Base-by-base conservation (phyloP, 768 basidiomycete species). In the Boletus rex-veris region DNA sequence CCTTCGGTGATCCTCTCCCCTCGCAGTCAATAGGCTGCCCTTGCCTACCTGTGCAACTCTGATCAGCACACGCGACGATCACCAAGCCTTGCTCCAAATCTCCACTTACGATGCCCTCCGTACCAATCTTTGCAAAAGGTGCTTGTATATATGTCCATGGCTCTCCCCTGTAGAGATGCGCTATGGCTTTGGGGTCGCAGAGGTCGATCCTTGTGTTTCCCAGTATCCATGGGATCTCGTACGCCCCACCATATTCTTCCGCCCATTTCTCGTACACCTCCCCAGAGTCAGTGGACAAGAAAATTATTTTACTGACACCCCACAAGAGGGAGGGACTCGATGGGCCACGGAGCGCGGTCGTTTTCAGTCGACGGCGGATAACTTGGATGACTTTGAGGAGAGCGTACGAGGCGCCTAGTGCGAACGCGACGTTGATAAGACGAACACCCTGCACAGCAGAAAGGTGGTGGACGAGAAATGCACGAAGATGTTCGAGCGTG, bases 131-230 rank as follows among this genome's bases (percentile, higher is more conserved):
- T 35, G 11, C 58, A n/a, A 57, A 56, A 48, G 58, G 69, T 18
- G 61, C 66, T 9, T 56, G 52, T 12, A 62, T 33, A 19, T 73
- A 73, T 0, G 68, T 64, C 67, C 59, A 79, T 0, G 81, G 78
- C 47, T 84, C 83, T 50, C 67, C 73, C 0, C 76, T 69, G 53
- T 74, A 80, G 39, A 81, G 74, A 56, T 84, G 80, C 0, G 75
- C 71, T 18, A 79, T 65, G 0, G 83, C 81, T 60, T 75, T 80
- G 0, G 77, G 76, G 49, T 81, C 80, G 45, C 72, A 70, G 6
- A 80, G 63, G 5, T 77, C 59, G 21, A 81, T 59, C 5, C 58
- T 59, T 8, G 48, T 64, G 0, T 69, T 59, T 0, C 76, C 77
- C 7, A 81, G 54, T 1, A 65, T 56, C 1, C 59, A 58, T 0